phyloP scores from a whole-genome alignment of 805 yeast species.

The Lipomyces sp. region DNA sequence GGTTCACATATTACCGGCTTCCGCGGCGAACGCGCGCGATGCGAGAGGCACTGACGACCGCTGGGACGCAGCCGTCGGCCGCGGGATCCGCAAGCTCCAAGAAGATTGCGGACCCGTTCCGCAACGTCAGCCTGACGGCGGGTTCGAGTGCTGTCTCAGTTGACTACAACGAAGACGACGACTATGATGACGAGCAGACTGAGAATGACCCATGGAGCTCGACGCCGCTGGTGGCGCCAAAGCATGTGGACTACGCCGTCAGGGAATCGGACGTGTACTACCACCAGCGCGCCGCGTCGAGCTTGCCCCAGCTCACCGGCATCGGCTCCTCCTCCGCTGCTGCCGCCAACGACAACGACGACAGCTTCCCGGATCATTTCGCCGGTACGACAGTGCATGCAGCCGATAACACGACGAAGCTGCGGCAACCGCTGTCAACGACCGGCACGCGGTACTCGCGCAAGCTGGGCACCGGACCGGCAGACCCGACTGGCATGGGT shows the following conservation, averaged over 20 bases:
- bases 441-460: conserved; percentile 14
- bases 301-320: neutral
- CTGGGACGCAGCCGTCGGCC: conserved; percentile 3
- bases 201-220: conserved; percentile 11
- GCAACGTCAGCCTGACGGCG: no score
- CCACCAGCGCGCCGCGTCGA: conserved; percentile 2
- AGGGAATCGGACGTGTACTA: conserved; percentile 57
- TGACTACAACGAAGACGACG: neutral
- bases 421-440: conserved; percentile 29
- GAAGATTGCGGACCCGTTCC: neutral
- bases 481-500: conserved; percentile 31
- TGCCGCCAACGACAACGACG: neutral
- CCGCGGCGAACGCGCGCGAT: conserved; percentile 19
- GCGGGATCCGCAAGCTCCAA: no score
- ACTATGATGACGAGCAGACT: neutral
- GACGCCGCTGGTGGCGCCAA: neutral
- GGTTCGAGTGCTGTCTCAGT: neutral
- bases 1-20: conserved; percentile 20
- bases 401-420: neutral
- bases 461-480: conserved; percentile 32
- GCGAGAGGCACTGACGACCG: neutral
- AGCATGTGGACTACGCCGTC: conserved; percentile 50
- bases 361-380: neutral
- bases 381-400: neutral
- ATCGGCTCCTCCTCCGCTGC: neutral